Evolutionary conservation across 495 filamentous ascomycete genomes (phyloP), one percentile per base, ranked within the genome.

Genomic region (Cetradonia linearis): DNA sequence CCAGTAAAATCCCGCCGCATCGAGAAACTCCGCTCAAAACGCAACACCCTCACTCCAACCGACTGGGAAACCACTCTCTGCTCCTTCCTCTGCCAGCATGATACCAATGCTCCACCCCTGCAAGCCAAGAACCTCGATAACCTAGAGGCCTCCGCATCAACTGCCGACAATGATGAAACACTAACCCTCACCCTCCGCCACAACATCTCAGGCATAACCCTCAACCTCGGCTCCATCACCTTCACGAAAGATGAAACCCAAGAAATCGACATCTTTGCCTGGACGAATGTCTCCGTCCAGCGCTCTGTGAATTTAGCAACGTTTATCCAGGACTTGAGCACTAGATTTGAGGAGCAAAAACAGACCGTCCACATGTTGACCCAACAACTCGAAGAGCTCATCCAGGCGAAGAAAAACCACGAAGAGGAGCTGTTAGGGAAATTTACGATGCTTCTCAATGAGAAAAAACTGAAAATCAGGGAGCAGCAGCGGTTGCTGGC

Each of bases 391-490:
- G 76, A 83, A 10, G 83, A 88, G 37, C 77, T 91, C 31, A 75
- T 81, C n/a, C 72, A 72, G 40, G 74, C 84, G 13, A 89, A 89
- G 64, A 73, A 71, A 46, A 81, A 82, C 20, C 80, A 89, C 58
- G 89, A 95, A 66, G 75, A 79, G 20, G 80, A 84, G 55, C 69
- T 94, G 6, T 71, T 94, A 3, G 77, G 81, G 40, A 90, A 88
- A 67, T 89, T 90, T 58, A 78, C 78, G 37, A 76, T 79, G 23
- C 70, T 94, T 2, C 70, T 95, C 0, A 95, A 95, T 63, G 83
- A 85, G 65, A 95, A 95, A 72, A 95, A 95, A 71, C 74, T 88
- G n/a, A 94, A 93, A 71, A 92, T 95, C 27, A 75, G 89, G 33
- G 86, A 92, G 62, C 87, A 93, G 68, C 85, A 89, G 62, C 78